Base-by-base conservation (phyloP, 148 eudicot species). In the Oxyria digyna region DNA sequence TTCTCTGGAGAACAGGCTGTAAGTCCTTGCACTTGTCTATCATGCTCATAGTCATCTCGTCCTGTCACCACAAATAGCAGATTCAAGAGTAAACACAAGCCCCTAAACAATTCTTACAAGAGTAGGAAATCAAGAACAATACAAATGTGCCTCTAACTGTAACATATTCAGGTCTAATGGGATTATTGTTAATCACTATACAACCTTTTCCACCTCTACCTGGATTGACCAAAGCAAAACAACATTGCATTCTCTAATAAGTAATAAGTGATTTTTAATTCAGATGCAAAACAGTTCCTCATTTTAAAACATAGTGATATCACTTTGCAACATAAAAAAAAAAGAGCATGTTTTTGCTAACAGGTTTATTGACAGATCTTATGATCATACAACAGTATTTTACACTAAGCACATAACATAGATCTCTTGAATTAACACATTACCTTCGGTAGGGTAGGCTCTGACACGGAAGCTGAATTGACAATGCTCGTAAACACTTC, bases 1-100 rank as follows among this genome's bases (percentile, higher is more conserved):
- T 81, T 71, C 86, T 85, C 76, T 94, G 96, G 76, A 94, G 77
- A 63, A 80, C 79, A 59, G 92, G 87, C 67, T 84, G 85, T 8
- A 91, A 85, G 42, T 94, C 85, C 87, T 87, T 91, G 91, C 99
- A 94, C 70, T 91, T 94, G 64, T 88, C 91, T 45, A 88, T 69
- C 96, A 94, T 79, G 82, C 79, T 90, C 4, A 85, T 81, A 0
- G 89, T 87, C 68, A 94, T 73, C 20, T 94, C 99, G 71, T 91
- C 96, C 99, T 94, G 84, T 73, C 73, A 77, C 50, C 77, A 43
- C 37, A 31, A 29, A 27, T 0, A 29, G 0, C 6, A 6, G 38
- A 35, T 35, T 35, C 4, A 2, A 35, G 38, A 35, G 38, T 35
- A 35, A 35, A 35, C 6, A 2, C 6, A 2, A 35, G 38, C 4